phyloP scores from a whole-genome alignment of 2,329 filamentous ascomycete genomes.

The Hymenoscyphus linearis region DNA sequence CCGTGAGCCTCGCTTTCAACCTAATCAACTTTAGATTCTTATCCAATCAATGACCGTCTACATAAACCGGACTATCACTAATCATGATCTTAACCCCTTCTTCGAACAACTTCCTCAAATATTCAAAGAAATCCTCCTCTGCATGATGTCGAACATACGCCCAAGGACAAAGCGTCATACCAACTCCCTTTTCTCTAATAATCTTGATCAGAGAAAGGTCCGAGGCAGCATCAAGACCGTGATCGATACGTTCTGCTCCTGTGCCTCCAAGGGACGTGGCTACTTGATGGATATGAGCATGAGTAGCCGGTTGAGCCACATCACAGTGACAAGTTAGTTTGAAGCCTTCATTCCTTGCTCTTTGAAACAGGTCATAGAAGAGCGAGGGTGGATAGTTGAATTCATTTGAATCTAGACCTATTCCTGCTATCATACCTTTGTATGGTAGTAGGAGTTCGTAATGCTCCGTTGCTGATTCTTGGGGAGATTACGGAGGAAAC shows the following conservation, averaged over 20 bases:
- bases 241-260: conserved; percentile 61
- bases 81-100: conserved; percentile 37
- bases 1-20: conserved; percentile 6
- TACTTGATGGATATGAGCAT: conserved; percentile 45
- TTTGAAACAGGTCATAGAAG: conserved; percentile 55
- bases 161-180: conserved; percentile 68
- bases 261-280: conserved; percentile 50
- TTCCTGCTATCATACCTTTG: conserved; percentile 39
- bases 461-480: conserved; percentile 44
- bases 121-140: conserved; percentile 36
- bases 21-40: conserved; percentile 32
- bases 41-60: conserved; percentile 44
- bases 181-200: conserved; percentile 32
- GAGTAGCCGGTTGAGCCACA: background rate
- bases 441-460: conserved; percentile 32
- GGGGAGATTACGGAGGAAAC: conserved; percentile 65
- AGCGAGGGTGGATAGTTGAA: conserved; percentile 46
- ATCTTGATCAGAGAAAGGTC: conserved; percentile 45
- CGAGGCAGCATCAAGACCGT: conserved; percentile 57
- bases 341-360: conserved; percentile 46
- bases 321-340: conserved; percentile 14
- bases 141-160: conserved; percentile 54
- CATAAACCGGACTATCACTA: conserved; percentile 40
- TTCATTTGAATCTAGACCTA: conserved; percentile 61
- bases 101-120: conserved; percentile 36